These are phyloP conservation scores for Myochromella boudieri DNA, from an alignment of 768 basidiomycete genomes.

Conservation along the genomic window DNA sequence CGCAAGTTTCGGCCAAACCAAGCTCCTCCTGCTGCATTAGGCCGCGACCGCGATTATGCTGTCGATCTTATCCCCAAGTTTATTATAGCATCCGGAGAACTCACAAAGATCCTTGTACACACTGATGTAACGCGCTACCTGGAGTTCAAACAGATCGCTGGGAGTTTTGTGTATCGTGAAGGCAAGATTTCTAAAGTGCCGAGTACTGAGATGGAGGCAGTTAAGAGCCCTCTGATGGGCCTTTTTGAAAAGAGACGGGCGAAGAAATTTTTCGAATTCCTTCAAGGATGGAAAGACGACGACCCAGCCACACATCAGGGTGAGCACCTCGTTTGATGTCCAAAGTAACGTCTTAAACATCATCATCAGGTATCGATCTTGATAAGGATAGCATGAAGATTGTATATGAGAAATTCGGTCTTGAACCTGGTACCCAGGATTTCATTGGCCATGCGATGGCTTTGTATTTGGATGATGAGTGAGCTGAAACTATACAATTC, in stretches of 20 bases:
- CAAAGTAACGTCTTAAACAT: conserved; percentile 3
- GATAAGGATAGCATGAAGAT: conserved; percentile 91
- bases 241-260: conserved; percentile 97
- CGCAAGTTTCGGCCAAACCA: conserved; percentile 89
- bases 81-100: conserved; percentile 96
- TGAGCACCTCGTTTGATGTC: conserved; percentile 24
- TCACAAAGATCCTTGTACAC: conserved; percentile 97
- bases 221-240: conserved; percentile 96
- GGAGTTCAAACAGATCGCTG: conserved; percentile 99
- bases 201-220: conserved; percentile 95
- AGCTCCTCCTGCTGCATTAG: conserved; percentile 77
- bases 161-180: conserved; percentile 96
- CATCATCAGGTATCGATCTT: conserved; percentile 70
- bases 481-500: conserved; percentile 29
- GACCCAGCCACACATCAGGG: conserved; percentile 98
- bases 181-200: conserved; percentile 97
- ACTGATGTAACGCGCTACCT: conserved; percentile 98
- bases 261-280: conserved; percentile 97
- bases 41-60: conserved; percentile 96
- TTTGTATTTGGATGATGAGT: conserved; percentile 97
- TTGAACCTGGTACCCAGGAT: conserved; percentile 97
- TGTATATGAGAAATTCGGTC: conserved; percentile 95
- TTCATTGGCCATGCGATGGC: conserved; percentile 99
- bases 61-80: conserved; percentile 99
- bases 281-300: conserved; percentile 93